These are phyloP conservation scores for Dactylorhiza incarnata DNA, from an alignment of 106 monocot genomes.

Conservation along the genomic window DNA sequence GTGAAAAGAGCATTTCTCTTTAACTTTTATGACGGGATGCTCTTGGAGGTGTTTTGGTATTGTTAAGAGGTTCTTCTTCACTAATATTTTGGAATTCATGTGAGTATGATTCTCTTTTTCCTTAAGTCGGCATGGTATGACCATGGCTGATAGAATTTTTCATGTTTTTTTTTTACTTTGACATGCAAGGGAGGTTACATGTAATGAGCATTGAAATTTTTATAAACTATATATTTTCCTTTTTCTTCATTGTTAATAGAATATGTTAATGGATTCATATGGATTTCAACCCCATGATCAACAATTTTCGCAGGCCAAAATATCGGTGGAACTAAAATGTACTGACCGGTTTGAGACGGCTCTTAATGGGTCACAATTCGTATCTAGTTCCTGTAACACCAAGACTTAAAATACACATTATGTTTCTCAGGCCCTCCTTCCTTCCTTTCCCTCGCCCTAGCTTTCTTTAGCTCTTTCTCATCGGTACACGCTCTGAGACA, in stretches of 20 bases:
- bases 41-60: neutral
- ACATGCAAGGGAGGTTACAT: neutral
- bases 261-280: neutral
- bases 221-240: neutral
- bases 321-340: neutral
- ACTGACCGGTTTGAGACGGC: neutral
- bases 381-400: neutral
- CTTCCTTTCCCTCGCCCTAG: neutral
- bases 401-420: neutral
- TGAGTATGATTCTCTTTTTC: neutral
- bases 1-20: neutral
- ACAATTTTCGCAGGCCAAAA: neutral
- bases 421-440: neutral
- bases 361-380: neutral
- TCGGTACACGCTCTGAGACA: neutral
- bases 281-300: neutral
- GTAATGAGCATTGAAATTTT: neutral
- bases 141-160: neutral
- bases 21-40: neutral
- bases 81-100: neutral
- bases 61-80: neutral
- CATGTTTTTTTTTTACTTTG: neutral
- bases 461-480: neutral
- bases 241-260: neutral
- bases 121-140: neutral